Conservation (phyloP, 805 yeast species). For the Myxozyma neglecta region DNA sequence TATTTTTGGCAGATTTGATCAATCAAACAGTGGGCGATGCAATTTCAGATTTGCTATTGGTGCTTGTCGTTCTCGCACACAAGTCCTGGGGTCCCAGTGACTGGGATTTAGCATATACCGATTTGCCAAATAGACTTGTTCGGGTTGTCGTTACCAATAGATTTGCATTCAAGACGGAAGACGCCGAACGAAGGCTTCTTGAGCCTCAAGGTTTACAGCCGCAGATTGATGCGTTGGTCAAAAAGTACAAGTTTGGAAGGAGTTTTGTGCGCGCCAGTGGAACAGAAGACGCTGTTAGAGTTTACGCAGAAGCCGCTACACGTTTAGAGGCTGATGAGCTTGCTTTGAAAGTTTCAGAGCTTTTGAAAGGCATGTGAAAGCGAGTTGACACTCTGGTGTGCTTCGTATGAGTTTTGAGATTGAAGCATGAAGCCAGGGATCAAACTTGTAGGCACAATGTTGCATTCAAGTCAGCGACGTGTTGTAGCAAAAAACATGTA, state of each 20-base stretch:
- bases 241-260: slow-evolving; percentile 60
- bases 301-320: slow-evolving; percentile 83
- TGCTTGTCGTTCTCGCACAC: slow-evolving; percentile 61
- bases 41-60: slow-evolving; percentile 82
- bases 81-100: slow-evolving; percentile 58
- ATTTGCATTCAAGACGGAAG: slow-evolving; percentile 72
- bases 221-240: slow-evolving; percentile 65
- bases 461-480: too few species aligned
- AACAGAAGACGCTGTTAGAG: slow-evolving; percentile 95
- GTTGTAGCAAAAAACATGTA: too few species aligned
- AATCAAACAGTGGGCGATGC: slow-evolving; percentile 99
- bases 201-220: slow-evolving; percentile 77
- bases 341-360: slow-evolving; percentile 38
- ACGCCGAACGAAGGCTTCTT: slow-evolving; percentile 82
- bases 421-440: too few species aligned
- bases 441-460: too few species aligned
- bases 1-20: slow-evolving; percentile 66
- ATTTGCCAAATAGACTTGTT: slow-evolving; percentile 80
- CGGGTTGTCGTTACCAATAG: slow-evolving; percentile 86
- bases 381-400: neutral
- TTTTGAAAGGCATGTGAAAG: slow-evolving; percentile 28
- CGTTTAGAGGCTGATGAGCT: slow-evolving; percentile 50
- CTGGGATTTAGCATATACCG: slow-evolving; percentile 79
- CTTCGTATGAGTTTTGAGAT: too few species aligned
- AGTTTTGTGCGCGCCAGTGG: slow-evolving; percentile 97